Conservation (phyloP, 2,329 filamentous ascomycete genomes). For the Cladosporium sp. region DNA sequence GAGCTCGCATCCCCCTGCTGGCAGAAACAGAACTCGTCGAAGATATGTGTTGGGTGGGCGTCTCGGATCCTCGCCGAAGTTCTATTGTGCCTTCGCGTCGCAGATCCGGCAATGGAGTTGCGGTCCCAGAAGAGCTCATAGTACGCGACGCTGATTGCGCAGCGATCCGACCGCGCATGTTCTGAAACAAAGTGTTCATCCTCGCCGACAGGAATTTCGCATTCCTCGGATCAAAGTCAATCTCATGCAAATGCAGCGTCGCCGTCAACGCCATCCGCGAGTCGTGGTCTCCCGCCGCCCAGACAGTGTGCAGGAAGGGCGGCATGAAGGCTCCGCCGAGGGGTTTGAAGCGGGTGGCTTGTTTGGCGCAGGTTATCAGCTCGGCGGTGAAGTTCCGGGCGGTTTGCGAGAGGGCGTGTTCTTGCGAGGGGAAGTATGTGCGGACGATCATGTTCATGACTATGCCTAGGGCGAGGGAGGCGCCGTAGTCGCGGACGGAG, state of each 20-base stretch:
- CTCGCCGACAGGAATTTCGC: background rate
- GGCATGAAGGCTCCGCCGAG: constrained; percentile 1
- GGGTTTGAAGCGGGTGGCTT: background rate
- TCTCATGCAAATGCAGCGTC: background rate
- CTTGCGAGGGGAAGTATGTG: background rate
- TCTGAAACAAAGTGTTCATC: background rate
- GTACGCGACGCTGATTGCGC: background rate
- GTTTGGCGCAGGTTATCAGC: background rate
- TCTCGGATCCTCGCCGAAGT: background rate
- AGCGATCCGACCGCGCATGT: background rate
- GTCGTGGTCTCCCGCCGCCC: background rate
- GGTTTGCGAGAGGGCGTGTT: background rate
- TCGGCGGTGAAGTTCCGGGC: background rate
- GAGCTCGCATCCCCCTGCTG: background rate
- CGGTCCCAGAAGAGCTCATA: background rate
- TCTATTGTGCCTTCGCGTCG: background rate
- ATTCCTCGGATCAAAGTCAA: constrained; percentile 1
- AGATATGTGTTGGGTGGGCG: background rate
- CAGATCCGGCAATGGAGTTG: background rate
- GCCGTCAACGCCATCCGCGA: background rate
- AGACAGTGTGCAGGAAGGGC: background rate
- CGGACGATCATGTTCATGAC: background rate
- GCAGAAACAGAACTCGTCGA: background rate
- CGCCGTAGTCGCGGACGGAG: constrained; percentile 1
- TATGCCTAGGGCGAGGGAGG: background rate